Evolutionary conservation across 495 filamentous ascomycete genomes (phyloP).

Genomic region (Podospora bellae-mahoneyi): DNA sequence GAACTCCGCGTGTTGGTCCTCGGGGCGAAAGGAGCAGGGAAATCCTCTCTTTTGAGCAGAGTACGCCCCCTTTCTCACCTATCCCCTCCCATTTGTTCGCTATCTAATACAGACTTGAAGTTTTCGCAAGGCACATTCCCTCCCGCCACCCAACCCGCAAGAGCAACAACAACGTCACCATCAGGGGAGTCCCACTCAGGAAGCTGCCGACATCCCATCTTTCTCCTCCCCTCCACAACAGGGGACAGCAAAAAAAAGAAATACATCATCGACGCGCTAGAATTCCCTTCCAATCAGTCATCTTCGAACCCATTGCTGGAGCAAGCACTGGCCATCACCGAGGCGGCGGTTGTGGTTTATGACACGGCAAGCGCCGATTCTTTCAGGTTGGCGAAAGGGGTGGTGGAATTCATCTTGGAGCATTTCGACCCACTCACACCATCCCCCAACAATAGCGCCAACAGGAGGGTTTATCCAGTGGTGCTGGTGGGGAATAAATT

Average conservation of each 20-base stretch:
- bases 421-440: slow-evolving; percentile 15
- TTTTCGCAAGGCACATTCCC: slow-evolving; percentile 33
- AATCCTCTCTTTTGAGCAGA: slow-evolving; percentile 41
- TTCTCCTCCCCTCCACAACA: slow-evolving; percentile 17
- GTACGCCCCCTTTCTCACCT: slow-evolving; percentile 24
- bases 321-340: slow-evolving; percentile 40
- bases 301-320: slow-evolving; percentile 32
- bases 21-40: slow-evolving; percentile 41
- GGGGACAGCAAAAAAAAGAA: not conserved
- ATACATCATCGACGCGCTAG: slow-evolving; percentile 40
- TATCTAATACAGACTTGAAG: slow-evolving; percentile 16
- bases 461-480: slow-evolving; percentile 29
- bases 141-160: slow-evolving; percentile 28
- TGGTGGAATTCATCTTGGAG: slow-evolving; percentile 34
- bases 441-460: not conserved
- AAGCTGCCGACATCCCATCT: slow-evolving; percentile 35
- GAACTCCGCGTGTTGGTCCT: slow-evolving; percentile 43
- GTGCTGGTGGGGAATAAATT: slow-evolving; percentile 39
- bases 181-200: slow-evolving; percentile 18
- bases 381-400: slow-evolving; percentile 27
- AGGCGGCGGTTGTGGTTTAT: slow-evolving; percentile 42
- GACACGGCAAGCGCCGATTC: slow-evolving; percentile 35
- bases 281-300: slow-evolving; percentile 38
- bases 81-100: not conserved
- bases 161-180: slow-evolving; percentile 24